Percentiles rank a stretch among this genome's conserved stretches.
Evolutionary conservation across 108 stramenopile species (phyloP).

Genomic region (Pseudonitzschia delicatissima): DNA sequence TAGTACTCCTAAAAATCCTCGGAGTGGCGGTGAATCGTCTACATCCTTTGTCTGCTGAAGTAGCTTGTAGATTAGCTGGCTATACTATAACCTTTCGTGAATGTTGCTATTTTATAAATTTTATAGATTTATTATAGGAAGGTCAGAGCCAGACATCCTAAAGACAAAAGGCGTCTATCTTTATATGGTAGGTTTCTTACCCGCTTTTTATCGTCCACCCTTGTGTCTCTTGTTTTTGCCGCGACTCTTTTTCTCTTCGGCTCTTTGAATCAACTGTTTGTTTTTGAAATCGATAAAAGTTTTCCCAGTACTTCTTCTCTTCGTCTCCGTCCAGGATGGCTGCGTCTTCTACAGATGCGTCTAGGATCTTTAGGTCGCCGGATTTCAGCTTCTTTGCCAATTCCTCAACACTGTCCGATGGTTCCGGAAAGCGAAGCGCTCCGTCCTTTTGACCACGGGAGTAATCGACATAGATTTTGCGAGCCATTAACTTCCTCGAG

Average conservation of each 20-base stretch:
- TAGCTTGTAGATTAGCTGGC: too few species aligned
- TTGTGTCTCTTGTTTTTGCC: constrained; percentile 9
- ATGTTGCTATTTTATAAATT: too few species aligned
- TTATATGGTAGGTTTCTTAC: too few species aligned
- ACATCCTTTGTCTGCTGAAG: too few species aligned
- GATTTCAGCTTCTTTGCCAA: constrained; percentile 57
- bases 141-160: too few species aligned
- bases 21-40: too few species aligned
- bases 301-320: constrained; percentile 79
- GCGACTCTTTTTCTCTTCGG: constrained; percentile 45
- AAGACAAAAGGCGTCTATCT: too few species aligned
- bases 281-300: constrained; percentile 77
- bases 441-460: constrained; percentile 67
- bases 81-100: too few species aligned
- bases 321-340: constrained; percentile 78
- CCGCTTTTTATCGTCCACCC: neutral
- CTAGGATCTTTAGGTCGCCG: constrained; percentile 63
- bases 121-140: too few species aligned
- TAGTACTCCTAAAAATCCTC: too few species aligned
- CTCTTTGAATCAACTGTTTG: constrained; percentile 52
- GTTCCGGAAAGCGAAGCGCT: constrained; percentile 70
- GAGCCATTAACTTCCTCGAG: constrained; percentile 61
- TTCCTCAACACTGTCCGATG: constrained; percentile 43
- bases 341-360: constrained; percentile 57
- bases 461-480: constrained; percentile 81